phyloP scores from a whole-genome alignment of 2,329 filamentous ascomycete species.

The Alternaria gaisen region DNA sequence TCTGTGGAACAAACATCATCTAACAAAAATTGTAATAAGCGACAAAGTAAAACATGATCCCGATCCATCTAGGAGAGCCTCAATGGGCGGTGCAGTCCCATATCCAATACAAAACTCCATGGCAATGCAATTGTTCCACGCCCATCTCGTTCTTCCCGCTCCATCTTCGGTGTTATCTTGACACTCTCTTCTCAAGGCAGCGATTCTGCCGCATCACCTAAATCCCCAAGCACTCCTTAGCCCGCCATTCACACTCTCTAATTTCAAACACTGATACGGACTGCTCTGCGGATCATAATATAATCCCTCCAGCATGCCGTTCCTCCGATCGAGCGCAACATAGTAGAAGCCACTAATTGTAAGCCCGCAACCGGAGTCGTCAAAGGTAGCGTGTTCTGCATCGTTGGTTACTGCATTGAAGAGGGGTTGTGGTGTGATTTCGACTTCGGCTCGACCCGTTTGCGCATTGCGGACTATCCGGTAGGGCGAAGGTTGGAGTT shows the following conservation, averaged over 20 bases:
- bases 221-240: constrained; percentile 53
- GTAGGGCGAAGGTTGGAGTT: constrained; percentile 22
- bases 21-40: background rate
- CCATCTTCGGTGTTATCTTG: background rate
- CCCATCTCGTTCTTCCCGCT: background rate
- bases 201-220: constrained; percentile 17
- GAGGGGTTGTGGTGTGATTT: constrained; percentile 18
- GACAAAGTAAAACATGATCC: background rate
- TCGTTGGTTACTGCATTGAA: constrained; percentile 17
- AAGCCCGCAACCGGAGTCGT: constrained; percentile 54
- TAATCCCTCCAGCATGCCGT: constrained; percentile 60
- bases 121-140: background rate
- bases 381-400: constrained; percentile 36
- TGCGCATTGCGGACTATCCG: constrained; percentile 26
- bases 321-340: constrained; percentile 57
- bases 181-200: background rate
- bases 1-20: background rate
- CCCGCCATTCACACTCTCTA: constrained; percentile 51
- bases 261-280: constrained; percentile 62
- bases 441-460: constrained; percentile 24
- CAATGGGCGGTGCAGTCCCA: constrained; percentile 16
- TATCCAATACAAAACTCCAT: background rate
- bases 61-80: constrained; percentile 12
- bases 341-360: constrained; percentile 66
- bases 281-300: constrained; percentile 65